Evolutionary conservation across 305 asterid species (phyloP).

Genomic region (Coffea humblotiana): DNA sequence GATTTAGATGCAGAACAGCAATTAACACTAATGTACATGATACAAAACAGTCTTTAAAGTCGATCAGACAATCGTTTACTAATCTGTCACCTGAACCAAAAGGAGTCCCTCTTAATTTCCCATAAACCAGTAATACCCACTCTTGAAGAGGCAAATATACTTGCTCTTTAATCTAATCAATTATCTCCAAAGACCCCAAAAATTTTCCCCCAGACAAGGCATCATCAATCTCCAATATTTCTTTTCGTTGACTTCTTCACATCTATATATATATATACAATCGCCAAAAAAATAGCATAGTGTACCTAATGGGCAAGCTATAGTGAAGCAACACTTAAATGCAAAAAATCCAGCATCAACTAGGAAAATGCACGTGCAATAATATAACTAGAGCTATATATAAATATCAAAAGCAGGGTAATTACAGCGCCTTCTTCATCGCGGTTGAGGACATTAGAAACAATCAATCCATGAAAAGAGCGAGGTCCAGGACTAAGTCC

Average conservation of each 20-base stretch:
- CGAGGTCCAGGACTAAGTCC: constrained; percentile 94
- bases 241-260: too few species aligned
- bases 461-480: constrained; percentile 86
- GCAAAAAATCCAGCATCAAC: not conserved
- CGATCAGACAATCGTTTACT: too few species aligned
- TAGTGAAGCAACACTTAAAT: not conserved
- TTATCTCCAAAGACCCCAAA: too few species aligned
- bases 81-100: too few species aligned
- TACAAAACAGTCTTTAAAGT: too few species aligned
- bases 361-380: not conserved
- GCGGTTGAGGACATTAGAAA: constrained; percentile 71
- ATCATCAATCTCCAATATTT: too few species aligned
- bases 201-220: too few species aligned
- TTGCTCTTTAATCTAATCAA: too few species aligned
- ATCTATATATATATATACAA: not conserved
- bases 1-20: not conserved
- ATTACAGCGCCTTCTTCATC: constrained; percentile 86
- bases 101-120: too few species aligned
- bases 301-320: not conserved
- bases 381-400: too few species aligned
- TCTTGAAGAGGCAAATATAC: too few species aligned
- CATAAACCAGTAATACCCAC: too few species aligned
- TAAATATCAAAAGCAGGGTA: not conserved
- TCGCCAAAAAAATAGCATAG: not conserved
- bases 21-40: not conserved